phyloP scores from a whole-genome alignment of 768 basidiomycete species.

The Panellus pusillus region DNA sequence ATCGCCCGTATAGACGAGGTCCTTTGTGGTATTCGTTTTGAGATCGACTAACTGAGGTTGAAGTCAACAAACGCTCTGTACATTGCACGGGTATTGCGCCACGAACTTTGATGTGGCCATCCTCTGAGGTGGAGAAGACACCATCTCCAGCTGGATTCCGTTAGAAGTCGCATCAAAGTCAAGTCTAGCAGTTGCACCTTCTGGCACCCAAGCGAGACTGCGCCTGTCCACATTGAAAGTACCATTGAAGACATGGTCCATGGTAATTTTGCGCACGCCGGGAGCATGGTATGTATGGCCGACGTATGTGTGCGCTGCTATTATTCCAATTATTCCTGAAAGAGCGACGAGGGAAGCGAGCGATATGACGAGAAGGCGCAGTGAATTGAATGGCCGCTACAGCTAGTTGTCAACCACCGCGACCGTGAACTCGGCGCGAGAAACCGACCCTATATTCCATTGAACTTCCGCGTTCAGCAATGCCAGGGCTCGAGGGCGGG shows the following conservation, averaged over 20 bases:
- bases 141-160: slow-evolving; percentile 81
- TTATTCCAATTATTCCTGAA: slow-evolving; percentile 69
- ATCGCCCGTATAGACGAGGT: slow-evolving; percentile 57
- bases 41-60: slow-evolving; percentile 62
- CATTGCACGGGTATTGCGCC: too few relatives aligned
- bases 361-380: slow-evolving; percentile 62
- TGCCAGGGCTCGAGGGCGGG: slow-evolving; percentile 24
- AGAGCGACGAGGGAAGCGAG: slow-evolving; percentile 59
- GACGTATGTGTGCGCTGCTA: slow-evolving; percentile 75
- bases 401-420: neutral
- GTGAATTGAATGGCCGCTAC: slow-evolving; percentile 47
- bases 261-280: slow-evolving; percentile 67
- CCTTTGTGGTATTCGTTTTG: slow-evolving; percentile 65
- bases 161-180: neutral
- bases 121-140: slow-evolving; percentile 68
- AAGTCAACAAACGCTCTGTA: too few relatives aligned
- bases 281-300: slow-evolving; percentile 50
- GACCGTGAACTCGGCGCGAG: neutral
- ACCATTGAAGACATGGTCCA: slow-evolving; percentile 93
- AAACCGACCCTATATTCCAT: slow-evolving; percentile 5
- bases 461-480: slow-evolving; percentile 27
- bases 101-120: slow-evolving; percentile 56
- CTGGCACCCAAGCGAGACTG: slow-evolving; percentile 81
- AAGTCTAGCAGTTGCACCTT: slow-evolving; percentile 56
- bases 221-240: slow-evolving; percentile 62